A percentile compares a stretch with the other conserved stretches of the same genome.
These are phyloP conservation scores for Botrytis pseudocinerea DNA, from an alignment of 2,329 filamentous ascomycete genomes.

Conservation along the genomic window DNA sequence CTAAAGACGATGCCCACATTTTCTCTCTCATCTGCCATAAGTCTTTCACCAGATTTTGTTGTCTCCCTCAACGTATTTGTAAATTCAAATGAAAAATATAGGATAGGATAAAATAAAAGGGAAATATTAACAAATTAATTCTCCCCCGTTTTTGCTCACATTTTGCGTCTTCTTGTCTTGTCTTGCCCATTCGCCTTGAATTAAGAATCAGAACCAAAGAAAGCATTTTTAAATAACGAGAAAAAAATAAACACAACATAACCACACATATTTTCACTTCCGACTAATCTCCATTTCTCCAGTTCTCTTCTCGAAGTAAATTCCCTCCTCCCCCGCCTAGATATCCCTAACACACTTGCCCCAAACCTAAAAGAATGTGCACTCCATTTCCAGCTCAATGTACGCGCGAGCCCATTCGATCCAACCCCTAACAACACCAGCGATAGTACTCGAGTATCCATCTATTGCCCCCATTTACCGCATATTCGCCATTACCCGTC, in stretches of 20 bases:
- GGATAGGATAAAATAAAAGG: background rate
- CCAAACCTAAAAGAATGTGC: slow-evolving; percentile 10
- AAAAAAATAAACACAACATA: background rate
- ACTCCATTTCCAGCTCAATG: background rate
- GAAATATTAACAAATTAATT: background rate
- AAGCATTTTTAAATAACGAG: slow-evolving; percentile 13
- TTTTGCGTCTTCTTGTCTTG: background rate
- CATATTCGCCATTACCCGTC: background rate
- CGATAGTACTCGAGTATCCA: background rate
- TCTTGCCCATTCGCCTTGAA: background rate
- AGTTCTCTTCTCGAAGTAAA: background rate
- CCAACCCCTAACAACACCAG: background rate
- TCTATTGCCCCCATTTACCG: background rate
- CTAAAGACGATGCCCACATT: background rate
- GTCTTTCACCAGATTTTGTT: background rate
- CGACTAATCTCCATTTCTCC: background rate
- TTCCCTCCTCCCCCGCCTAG: background rate
- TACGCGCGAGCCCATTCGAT: background rate
- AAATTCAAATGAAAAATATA: background rate
- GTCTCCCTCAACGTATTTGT: background rate
- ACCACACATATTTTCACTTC: slow-evolving; percentile 1
- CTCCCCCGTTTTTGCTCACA: background rate
- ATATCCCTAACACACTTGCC: background rate
- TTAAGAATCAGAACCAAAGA: background rate
- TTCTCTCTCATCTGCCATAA: background rate